These are phyloP conservation scores for Citrullus colocynthis DNA, from an alignment of 306 rosid species.

Conservation along the genomic window DNA sequence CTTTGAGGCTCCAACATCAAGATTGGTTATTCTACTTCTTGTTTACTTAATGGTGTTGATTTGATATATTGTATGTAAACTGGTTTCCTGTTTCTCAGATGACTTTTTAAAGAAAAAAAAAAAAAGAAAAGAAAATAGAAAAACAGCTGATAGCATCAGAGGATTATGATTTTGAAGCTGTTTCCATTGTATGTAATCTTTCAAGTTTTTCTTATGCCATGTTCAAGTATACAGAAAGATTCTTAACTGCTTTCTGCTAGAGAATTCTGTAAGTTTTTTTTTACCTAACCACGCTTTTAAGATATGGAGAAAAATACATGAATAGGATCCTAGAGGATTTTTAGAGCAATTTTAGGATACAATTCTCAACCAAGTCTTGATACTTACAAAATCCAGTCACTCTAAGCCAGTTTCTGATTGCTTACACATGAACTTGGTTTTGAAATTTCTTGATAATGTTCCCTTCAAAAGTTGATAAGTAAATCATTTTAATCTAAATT, in stretches of 20 bases:
- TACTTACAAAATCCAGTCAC: neutral
- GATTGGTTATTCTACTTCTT: neutral
- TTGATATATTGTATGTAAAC: neutral
- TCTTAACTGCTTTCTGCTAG: neutral
- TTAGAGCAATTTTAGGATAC: neutral
- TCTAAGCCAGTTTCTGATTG: neutral
- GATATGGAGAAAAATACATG: neutral
- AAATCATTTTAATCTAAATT: neutral
- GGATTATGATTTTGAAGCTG: neutral
- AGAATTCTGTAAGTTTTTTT: neutral
- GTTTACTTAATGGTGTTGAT: neutral
- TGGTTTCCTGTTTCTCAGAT: neutral
- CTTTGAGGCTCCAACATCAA: neutral
- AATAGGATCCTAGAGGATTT: neutral
- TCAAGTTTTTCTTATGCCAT: neutral
- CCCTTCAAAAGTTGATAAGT: neutral
- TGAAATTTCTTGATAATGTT: neutral
- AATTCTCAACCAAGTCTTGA: neutral
- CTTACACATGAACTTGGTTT: neutral
- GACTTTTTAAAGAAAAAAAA: neutral
- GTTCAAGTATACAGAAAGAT: neutral
- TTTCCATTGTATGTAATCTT: neutral
- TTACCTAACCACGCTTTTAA: neutral
- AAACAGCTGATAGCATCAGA: neutral
- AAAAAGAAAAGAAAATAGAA: neutral